Evolutionary conservation across 2,329 filamentous ascomycete species (phyloP).

Genomic region (Pyrenochaeta sp.): DNA sequence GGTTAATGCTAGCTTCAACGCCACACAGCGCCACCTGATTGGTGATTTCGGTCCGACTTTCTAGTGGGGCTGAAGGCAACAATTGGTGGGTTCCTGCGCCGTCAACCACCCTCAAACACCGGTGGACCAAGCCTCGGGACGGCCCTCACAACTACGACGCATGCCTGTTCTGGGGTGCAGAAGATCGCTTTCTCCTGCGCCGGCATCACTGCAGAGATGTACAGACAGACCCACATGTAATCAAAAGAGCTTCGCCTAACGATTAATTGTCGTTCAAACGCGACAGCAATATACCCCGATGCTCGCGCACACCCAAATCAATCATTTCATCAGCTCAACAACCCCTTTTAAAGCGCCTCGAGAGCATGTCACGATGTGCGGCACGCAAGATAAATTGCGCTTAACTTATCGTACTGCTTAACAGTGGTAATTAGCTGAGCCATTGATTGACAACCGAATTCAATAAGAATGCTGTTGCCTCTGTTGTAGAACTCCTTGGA

Average conservation of each 20-base stretch:
- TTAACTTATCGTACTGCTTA: too few species aligned
- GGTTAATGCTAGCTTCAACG: neutral
- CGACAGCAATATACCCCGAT: too few species aligned
- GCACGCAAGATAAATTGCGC: too few species aligned
- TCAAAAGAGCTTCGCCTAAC: neutral
- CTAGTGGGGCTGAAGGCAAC: neutral
- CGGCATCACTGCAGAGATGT: neutral
- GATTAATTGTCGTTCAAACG: too few species aligned
- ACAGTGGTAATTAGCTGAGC: too few species aligned
- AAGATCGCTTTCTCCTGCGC: neutral
- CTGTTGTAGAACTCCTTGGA: too few species aligned
- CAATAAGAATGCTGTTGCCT: too few species aligned
- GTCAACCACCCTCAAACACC: neutral
- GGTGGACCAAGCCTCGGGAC: neutral
- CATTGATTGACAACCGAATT: too few species aligned
- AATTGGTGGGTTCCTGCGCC: neutral
- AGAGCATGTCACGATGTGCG: too few species aligned
- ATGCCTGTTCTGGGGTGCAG: neutral
- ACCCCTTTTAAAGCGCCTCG: too few species aligned
- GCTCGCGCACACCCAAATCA: too few species aligned
- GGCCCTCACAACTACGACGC: neutral
- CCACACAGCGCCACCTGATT: neutral
- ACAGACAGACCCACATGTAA: neutral
- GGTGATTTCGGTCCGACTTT: neutral
- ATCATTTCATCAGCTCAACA: too few species aligned